Base-by-base conservation (phyloP, 805 yeast genomes). In the Kregervanrija fluxuum region DNA sequence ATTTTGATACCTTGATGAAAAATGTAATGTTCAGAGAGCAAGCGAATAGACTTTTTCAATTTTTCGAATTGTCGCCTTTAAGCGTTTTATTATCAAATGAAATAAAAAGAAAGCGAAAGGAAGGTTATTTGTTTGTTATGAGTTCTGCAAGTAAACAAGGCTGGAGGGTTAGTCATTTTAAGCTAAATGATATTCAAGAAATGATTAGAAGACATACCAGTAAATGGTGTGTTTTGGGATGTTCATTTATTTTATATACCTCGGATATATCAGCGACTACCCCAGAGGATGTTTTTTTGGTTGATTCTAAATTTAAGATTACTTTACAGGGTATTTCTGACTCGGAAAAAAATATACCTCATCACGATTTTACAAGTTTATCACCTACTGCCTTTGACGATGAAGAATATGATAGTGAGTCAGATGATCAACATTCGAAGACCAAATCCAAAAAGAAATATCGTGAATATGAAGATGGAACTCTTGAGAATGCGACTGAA, bases 141-240 rank as follows among this genome's bases (percentile, higher is more conserved):
- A 82, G 96, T 1, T 79, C 88, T 0, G 91, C 98, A 0, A 79
- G 79, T 49, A 73, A 89, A 0, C 95, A 88, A 60, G 98, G 99
- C 2, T 93, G 99, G 98, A 73, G 95, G 54, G 96, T 91, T 5
- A 85, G 93, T 3, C 97, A 91, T 59, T 78, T 88, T 63, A 79
- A 77, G 49, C 79, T 86, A 8, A 76, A 79, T 49, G 97, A 87
- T 55, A 68, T 88, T 54, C 76, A 78, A 52, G 89, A 86, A 33
- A 88, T 93, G 96, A 84, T 91, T 42, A 80, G 78, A 51, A 79
- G 99, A 63, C 91, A 95, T 53, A 82, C 95, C 0, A 82, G 81
- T 35, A 93, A 93, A 62, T 93, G 99, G 99, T 80, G 88, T 50
- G 66, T 93, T 45, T 78, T 93, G 2, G 75, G 98, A 46, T 83